phyloP scores from a whole-genome alignment of 805 yeast genomes.

The Ogataea methylovora region DNA sequence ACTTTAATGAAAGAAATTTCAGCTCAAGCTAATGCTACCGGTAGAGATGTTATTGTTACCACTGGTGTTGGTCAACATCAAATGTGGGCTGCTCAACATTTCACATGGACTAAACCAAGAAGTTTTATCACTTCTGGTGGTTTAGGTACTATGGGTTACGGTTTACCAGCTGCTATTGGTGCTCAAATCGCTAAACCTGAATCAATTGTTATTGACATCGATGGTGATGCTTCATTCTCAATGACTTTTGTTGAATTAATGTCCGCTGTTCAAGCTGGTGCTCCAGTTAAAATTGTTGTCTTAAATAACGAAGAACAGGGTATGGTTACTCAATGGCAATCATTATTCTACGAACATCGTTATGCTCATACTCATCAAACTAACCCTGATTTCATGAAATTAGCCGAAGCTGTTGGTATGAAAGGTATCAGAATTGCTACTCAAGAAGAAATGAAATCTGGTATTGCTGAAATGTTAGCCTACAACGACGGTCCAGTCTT shows the following conservation, averaged over 20 bases:
- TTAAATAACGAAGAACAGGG: slow-evolving; percentile 98
- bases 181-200: slow-evolving; percentile 96
- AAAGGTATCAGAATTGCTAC: slow-evolving; percentile 68
- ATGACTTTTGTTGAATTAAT: slow-evolving; percentile 93
- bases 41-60: slow-evolving; percentile 77
- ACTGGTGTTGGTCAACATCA: slow-evolving; percentile 99
- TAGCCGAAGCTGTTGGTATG: slow-evolving; percentile 92
- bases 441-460: slow-evolving; percentile 57
- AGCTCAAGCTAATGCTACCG: slow-evolving; percentile 53
- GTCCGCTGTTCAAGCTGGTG: slow-evolving; percentile 87
- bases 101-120: slow-evolving; percentile 89
- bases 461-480: slow-evolving; percentile 62
- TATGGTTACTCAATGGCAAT: slow-evolving; percentile 99
- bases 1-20: slow-evolving; percentile 78
- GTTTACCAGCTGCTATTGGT: slow-evolving; percentile 96
- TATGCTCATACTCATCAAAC: slow-evolving; percentile 96
- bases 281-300: slow-evolving; percentile 85
- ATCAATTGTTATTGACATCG: slow-evolving; percentile 91
- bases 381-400: slow-evolving; percentile 88
- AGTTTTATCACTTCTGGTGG: slow-evolving; percentile 98
- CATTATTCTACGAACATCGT: slow-evolving; percentile 92
- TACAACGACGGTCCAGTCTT: slow-evolving; percentile 76
- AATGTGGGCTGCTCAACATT: slow-evolving; percentile 99
- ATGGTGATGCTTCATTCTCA: slow-evolving; percentile 98
- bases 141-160: slow-evolving; percentile 97